These are phyloP conservation scores for Cyberlindnera bimundalis DNA, from an alignment of 805 yeast species.

Conservation along the genomic window DNA sequence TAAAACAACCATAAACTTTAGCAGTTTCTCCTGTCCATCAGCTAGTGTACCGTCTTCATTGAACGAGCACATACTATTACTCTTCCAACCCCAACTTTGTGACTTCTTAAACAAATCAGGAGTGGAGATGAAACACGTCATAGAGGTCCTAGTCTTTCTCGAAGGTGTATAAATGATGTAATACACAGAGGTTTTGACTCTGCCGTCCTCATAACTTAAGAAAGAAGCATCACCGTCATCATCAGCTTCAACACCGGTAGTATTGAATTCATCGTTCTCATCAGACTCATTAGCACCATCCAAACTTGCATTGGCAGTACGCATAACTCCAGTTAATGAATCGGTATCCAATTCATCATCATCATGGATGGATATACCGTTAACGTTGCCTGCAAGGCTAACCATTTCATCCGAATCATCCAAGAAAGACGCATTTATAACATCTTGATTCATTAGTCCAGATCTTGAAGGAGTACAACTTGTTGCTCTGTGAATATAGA, in stretches of 20 bases:
- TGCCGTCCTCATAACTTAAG: constrained; percentile 43
- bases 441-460: constrained; percentile 39
- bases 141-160: constrained; percentile 39
- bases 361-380: constrained; percentile 11
- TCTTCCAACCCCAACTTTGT: constrained; percentile 64
- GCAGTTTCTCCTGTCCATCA: constrained; percentile 39
- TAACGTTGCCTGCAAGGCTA: constrained; percentile 8
- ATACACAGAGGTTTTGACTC: constrained; percentile 44
- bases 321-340: constrained; percentile 3
- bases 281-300: constrained; percentile 14
- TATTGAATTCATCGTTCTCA: constrained; percentile 14
- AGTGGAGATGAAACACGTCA: constrained; percentile 53
- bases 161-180: constrained; percentile 56
- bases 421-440: constrained; percentile 19
- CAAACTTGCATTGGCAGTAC: constrained; percentile 19
- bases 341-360: constrained; percentile 8
- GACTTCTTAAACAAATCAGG: constrained; percentile 50
- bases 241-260: constrained; percentile 18
- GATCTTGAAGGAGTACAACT: constrained; percentile 36
- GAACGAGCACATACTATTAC: constrained; percentile 50
- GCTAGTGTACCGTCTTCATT: constrained; percentile 46
- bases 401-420: constrained; percentile 10
- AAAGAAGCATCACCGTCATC: constrained; percentile 27
- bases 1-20: constrained; percentile 47
- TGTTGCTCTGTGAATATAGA: constrained; percentile 50